Evolutionary conservation across 192 early-diverging fungal species (phyloP), one percentile per base, ranked within the genome.

Genomic region (Chytriomyces hyalinus): DNA sequence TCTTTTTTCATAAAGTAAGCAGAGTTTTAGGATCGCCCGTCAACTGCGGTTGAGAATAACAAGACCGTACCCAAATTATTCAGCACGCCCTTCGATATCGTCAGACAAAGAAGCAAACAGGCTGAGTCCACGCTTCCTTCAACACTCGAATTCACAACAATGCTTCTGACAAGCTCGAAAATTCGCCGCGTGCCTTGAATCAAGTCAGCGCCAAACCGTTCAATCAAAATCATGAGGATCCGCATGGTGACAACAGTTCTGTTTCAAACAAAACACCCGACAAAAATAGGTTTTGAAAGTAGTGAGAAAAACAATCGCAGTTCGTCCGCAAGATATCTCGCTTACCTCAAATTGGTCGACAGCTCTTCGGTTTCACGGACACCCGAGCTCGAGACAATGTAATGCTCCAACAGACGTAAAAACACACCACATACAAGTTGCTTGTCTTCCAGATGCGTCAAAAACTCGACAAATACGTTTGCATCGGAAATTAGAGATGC

Each of bases 381-480:
- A 76, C 82, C 67, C 61, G 77, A 70, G 84, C 81, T 76, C 51
- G 89, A 78, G 50, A 85, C 81, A 63, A 85, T 82, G 75, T 94
- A 93, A 61, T 93, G 89, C 51, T 92, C 91, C 61, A 95, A 72
- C 44, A 96, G 76, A 64, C 86, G 86, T 70, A 96, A 84, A 76
- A 94, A 96, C 20, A 96, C 81, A 57, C 90, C 92, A 28, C 92
- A 92, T 1, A 86, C 71, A 0, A 95, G 72, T 22, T 85, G 84
- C 0, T 86, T 81, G 63, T 90, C 85, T 47, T 90, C 84, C 0
- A 90, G 68, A 0, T 78, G 77, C 28, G 81, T 77, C 48, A 95
- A 74, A 62, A 96, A 89, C 11, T 91, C 86, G 13, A 94, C 65
- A 65, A 95, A 90, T 5, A 82, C 76, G 62, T 90, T 85, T 0